A percentile compares a stretch with the other conserved stretches of the same genome.
These are phyloP conservation scores for Aureobasidium sp. DNA, from an alignment of 2,329 filamentous ascomycete species.

Conservation along the genomic window DNA sequence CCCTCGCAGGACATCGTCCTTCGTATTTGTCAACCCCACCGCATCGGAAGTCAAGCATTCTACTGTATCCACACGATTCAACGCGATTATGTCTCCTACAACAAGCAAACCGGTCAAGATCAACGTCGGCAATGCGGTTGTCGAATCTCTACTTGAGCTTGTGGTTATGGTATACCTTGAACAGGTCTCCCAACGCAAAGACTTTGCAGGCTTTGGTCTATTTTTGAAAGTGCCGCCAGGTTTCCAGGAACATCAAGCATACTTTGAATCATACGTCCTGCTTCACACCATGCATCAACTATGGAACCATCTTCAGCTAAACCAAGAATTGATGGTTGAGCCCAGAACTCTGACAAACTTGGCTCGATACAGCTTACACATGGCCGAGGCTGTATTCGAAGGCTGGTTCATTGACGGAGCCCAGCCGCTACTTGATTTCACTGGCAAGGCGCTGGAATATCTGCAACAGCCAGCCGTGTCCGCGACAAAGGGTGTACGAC, in stretches of 20 bases:
- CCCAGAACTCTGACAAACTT: slow-evolving; percentile 81
- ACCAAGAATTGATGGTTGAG: slow-evolving; percentile 66
- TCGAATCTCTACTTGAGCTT: slow-evolving; percentile 69
- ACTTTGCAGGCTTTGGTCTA: slow-evolving; percentile 79
- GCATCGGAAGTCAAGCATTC: slow-evolving; percentile 46
- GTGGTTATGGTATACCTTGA: slow-evolving; percentile 75
- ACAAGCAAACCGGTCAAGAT: slow-evolving; percentile 39
- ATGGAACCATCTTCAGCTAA: slow-evolving; percentile 58
- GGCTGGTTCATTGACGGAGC: slow-evolving; percentile 93
- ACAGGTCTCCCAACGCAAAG: slow-evolving; percentile 75
- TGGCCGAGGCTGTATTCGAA: slow-evolving; percentile 86
- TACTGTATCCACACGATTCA: slow-evolving; percentile 51
- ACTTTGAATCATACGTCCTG: slow-evolving; percentile 86
- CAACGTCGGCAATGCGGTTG: slow-evolving; percentile 56
- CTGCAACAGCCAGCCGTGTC: slow-evolving; percentile 77
- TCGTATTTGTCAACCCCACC: slow-evolving; percentile 73
- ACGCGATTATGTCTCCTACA: slow-evolving; percentile 51
- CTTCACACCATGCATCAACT: slow-evolving; percentile 65
- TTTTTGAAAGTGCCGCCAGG: slow-evolving; percentile 85
- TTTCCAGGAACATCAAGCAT: slow-evolving; percentile 88
- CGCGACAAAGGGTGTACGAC: slow-evolving; percentile 73
- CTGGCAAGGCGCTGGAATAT: slow-evolving; percentile 77
- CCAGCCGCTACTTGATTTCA: slow-evolving; percentile 74
- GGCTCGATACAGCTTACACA: slow-evolving; percentile 67
- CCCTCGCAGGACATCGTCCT: slow-evolving; percentile 76